Percentiles rank a stretch among this genome's conserved stretches.
phyloP scores from a whole-genome alignment of 306 rosid species.

The Abrus precatorius region DNA sequence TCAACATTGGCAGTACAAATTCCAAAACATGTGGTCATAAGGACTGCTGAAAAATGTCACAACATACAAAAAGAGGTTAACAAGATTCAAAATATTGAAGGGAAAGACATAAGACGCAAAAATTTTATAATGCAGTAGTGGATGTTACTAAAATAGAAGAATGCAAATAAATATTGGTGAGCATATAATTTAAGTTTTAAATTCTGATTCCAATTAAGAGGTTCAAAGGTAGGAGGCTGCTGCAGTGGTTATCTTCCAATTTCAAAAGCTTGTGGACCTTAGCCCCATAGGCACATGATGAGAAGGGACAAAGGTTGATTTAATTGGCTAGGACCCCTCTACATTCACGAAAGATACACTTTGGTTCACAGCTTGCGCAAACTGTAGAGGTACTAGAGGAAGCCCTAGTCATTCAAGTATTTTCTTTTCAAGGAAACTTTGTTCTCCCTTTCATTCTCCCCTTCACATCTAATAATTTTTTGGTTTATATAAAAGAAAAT shows the following conservation, averaged over 20 bases:
- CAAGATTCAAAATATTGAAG: not conserved
- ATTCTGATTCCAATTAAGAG: not conserved
- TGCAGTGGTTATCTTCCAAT: not conserved
- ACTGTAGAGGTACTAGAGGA: not conserved
- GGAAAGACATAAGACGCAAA: not conserved
- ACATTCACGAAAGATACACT: not conserved
- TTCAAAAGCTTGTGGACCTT: not conserved
- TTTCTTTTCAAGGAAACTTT: not conserved
- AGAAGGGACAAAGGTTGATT: not conserved
- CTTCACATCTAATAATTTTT: constrained; percentile 26
- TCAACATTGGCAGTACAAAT: not conserved
- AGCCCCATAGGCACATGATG: not conserved
- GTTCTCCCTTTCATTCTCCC: not conserved
- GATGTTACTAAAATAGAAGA: not conserved
- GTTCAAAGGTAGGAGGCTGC: not conserved
- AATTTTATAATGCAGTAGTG: not conserved
- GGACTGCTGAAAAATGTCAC: not conserved
- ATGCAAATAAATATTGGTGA: not conserved
- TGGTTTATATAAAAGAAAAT: not conserved
- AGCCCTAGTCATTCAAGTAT: not conserved
- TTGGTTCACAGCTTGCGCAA: not conserved
- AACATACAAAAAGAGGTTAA: not conserved
- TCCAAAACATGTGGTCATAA: not conserved
- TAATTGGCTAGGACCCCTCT: not conserved
- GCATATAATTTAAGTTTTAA: not conserved